Evolutionary conservation across 1,284 basidiomycete species (phyloP).

Genomic region (Kwoniella shivajii): DNA sequence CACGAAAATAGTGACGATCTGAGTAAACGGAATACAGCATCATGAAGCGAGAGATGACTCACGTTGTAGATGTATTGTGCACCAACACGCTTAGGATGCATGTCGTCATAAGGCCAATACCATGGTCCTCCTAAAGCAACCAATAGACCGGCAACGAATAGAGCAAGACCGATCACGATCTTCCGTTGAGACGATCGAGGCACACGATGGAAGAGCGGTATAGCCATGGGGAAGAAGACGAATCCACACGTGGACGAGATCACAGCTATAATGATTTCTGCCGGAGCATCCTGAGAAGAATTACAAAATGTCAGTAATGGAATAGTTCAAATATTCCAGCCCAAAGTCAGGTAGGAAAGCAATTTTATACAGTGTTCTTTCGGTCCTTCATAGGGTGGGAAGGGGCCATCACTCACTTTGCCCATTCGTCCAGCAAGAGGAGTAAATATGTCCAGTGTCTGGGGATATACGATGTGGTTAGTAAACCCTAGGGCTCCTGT

Average conservation of each 20-base stretch:
- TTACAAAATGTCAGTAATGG: too few species aligned
- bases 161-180: slow-evolving; percentile 58
- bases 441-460: slow-evolving; percentile 79
- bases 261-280: slow-evolving; percentile 85
- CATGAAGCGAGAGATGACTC: slow-evolving; percentile 34
- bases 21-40: neutral
- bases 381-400: too few species aligned
- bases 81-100: slow-evolving; percentile 87
- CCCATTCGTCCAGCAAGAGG: slow-evolving; percentile 69
- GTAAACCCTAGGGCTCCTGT: neutral
- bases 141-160: slow-evolving; percentile 58
- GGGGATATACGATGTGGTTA: slow-evolving; percentile 1
- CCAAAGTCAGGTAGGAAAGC: too few species aligned
- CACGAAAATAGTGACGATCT: too few species aligned
- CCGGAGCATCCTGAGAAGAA: slow-evolving; percentile 62
- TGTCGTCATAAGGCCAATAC: slow-evolving; percentile 72
- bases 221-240: slow-evolving; percentile 63
- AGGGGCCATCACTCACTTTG: slow-evolving; percentile 14
- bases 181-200: slow-evolving; percentile 58
- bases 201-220: slow-evolving; percentile 73
- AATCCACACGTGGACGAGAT: slow-evolving; percentile 65
- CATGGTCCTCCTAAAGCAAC: slow-evolving; percentile 65
- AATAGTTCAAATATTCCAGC: too few species aligned
- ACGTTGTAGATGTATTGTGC: slow-evolving; percentile 87
- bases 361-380: too few species aligned